Conservation (phyloP, 2,329 filamentous ascomycete genomes). For the Colletotrichum sp. region DNA sequence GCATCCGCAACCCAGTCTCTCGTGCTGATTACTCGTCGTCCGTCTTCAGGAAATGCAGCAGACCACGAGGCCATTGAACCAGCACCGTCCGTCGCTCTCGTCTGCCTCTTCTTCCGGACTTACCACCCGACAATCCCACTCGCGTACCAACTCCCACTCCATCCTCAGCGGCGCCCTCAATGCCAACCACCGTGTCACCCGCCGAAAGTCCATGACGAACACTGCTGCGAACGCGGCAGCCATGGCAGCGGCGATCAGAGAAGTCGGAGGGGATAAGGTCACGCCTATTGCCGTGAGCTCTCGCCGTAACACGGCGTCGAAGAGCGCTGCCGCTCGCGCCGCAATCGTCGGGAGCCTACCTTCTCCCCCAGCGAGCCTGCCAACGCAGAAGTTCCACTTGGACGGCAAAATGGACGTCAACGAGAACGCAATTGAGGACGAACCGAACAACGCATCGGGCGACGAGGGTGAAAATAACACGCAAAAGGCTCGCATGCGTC, state of each 20-base stretch:
- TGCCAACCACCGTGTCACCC: slow-evolving; percentile 83
- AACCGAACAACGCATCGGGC: slow-evolving; percentile 62
- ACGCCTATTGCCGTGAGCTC: slow-evolving; percentile 60
- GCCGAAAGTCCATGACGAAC: slow-evolving; percentile 91
- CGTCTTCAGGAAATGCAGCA: slow-evolving; percentile 65
- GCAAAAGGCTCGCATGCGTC: slow-evolving; percentile 57
- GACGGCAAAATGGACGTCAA: slow-evolving; percentile 55
- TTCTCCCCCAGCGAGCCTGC: slow-evolving; percentile 72
- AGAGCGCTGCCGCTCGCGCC: slow-evolving; percentile 58
- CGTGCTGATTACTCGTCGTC: slow-evolving; percentile 41
- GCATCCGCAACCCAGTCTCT: slow-evolving; percentile 25
- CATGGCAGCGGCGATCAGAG: slow-evolving; percentile 74
- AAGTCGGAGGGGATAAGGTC: slow-evolving; percentile 63
- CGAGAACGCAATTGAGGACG: slow-evolving; percentile 74
- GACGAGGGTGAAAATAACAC: slow-evolving; percentile 55
- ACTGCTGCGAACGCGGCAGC: slow-evolving; percentile 76
- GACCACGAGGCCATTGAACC: slow-evolving; percentile 70
- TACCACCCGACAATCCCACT: slow-evolving; percentile 65
- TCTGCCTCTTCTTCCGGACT: slow-evolving; percentile 64
- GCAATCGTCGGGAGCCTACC: slow-evolving; percentile 63
- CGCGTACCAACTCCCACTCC: slow-evolving; percentile 82
- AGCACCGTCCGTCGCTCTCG: slow-evolving; percentile 65
- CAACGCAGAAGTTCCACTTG: slow-evolving; percentile 58
- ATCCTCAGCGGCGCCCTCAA: slow-evolving; percentile 79
- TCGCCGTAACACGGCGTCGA: slow-evolving; percentile 74